Conservation (phyloP, 768 basidiomycete genomes). For the Amyloporia xantha region DNA sequence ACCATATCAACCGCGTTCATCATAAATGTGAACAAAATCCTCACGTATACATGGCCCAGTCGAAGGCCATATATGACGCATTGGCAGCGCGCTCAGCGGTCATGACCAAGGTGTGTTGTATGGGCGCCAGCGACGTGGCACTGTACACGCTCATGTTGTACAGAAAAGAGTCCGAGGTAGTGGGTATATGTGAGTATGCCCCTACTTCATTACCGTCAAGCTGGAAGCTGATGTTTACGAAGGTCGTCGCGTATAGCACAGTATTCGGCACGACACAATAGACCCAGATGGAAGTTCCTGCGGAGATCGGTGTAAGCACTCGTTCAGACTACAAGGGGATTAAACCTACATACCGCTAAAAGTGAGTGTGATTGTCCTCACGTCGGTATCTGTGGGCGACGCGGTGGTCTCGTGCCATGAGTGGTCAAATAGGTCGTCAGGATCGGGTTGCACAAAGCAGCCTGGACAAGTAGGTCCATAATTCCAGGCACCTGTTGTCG, state of each 20-base stretch:
- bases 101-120: slow-evolving; percentile 5
- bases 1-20: not conserved
- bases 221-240: slow-evolving; percentile 11
- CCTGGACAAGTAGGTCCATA: slow-evolving; percentile 6
- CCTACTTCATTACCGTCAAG: slow-evolving; percentile 5
- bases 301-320: too few species aligned
- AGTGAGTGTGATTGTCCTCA: not conserved
- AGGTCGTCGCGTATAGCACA: slow-evolving; percentile 3
- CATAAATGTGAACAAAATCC: not conserved
- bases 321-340: not conserved
- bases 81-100: not conserved
- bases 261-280: slow-evolving; percentile 7
- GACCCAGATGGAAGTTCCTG: slow-evolving; percentile 10
- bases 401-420: slow-evolving; percentile 13
- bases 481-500: slow-evolving; percentile 3
- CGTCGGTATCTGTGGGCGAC: not conserved
- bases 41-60: slow-evolving; percentile 9
- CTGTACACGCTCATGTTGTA: slow-evolving; percentile 8
- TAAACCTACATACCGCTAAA: slow-evolving; percentile 5
- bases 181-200: slow-evolving; percentile 3
- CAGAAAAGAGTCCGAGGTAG: not conserved
- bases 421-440: not conserved
- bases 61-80: slow-evolving; percentile 8
- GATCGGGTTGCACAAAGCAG: slow-evolving; percentile 7
- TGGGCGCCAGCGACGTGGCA: not conserved